These are phyloP conservation scores for Pythium brachiatum DNA, from an alignment of 352 stramenopile species.

Conservation along the genomic window DNA sequence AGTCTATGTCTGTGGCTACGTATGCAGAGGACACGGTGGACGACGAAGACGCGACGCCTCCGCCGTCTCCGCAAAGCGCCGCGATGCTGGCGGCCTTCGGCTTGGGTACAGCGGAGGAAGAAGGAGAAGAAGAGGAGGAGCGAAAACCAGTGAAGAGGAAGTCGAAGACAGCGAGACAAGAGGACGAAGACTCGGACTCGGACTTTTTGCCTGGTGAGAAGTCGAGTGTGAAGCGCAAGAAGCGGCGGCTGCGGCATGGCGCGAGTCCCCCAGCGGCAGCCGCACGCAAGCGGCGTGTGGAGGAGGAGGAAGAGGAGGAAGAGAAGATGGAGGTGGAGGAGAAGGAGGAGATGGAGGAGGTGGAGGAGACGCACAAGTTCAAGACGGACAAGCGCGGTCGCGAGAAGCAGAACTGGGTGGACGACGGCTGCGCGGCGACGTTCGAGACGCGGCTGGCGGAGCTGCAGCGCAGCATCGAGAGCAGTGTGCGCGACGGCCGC, in stretches of 20 bases:
- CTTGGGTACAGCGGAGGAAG: conserved; percentile 6
- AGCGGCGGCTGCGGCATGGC: conserved; percentile 21
- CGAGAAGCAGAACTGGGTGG: conserved; percentile 27
- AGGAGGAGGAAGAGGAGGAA: neutral
- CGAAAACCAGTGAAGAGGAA: neutral
- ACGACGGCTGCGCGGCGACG: conserved; percentile 27
- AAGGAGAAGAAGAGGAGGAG: conserved; percentile 9
- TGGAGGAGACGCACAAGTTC: conserved; percentile 1
- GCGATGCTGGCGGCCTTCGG: conserved; percentile 20
- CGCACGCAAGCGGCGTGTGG: conserved; percentile 1
- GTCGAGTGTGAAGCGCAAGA: conserved; percentile 17
- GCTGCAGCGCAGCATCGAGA: neutral
- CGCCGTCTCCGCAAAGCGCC: conserved; percentile 25
- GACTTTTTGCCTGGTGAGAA: conserved; percentile 14
- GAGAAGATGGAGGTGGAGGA: conserved; percentile 4
- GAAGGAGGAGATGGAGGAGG: conserved; percentile 1
- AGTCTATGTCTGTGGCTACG: neutral
- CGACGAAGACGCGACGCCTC: conserved; percentile 18
- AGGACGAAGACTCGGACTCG: conserved; percentile 11
- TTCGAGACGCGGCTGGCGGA: conserved; percentile 19
- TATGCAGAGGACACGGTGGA: conserved; percentile 6
- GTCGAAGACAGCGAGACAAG: neutral
- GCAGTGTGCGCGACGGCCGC: conserved; percentile 15
- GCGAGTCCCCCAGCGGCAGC: neutral
- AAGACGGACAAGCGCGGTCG: conserved; percentile 15